Conservation (phyloP, 306 rosid genomes). For the Canavalia gladiata region DNA sequence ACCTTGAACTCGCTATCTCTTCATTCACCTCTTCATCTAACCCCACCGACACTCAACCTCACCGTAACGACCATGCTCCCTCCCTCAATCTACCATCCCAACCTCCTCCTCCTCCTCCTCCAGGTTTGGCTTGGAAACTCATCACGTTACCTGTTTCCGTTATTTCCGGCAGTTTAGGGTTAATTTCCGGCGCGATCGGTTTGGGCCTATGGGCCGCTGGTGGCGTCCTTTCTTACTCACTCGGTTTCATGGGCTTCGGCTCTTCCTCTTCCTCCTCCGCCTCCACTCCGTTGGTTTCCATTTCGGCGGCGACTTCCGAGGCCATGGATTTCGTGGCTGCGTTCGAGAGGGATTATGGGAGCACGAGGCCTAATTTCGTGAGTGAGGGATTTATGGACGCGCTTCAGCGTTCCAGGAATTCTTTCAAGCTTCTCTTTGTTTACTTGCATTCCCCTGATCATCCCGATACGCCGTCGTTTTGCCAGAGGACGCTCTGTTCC, state of each 20-base stretch:
- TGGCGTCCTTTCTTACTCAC: slow-evolving; percentile 86
- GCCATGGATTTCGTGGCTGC: slow-evolving; percentile 72
- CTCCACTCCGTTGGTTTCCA: slow-evolving; percentile 66
- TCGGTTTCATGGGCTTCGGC: slow-evolving; percentile 85
- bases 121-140: slow-evolving; percentile 85
- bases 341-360: slow-evolving; percentile 83
- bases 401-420: slow-evolving; percentile 80
- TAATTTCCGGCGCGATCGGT: slow-evolving; percentile 86
- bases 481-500: slow-evolving; percentile 84
- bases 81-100: slow-evolving; percentile 35
- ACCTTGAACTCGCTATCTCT: slow-evolving; percentile 96
- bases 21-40: slow-evolving; percentile 58
- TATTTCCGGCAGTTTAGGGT: slow-evolving; percentile 82
- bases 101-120: slow-evolving; percentile 54
- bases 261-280: slow-evolving; percentile 21
- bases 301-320: slow-evolving; percentile 73
- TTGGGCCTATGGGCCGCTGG: slow-evolving; percentile 96
- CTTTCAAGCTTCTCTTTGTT: slow-evolving; percentile 81
- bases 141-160: slow-evolving; percentile 83
- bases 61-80: background rate
- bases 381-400: slow-evolving; percentile 93
- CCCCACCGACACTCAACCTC: background rate
- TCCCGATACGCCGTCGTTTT: slow-evolving; percentile 86
- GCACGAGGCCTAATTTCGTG: slow-evolving; percentile 70
- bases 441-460: slow-evolving; percentile 97